A percentile compares a stretch with the other conserved stretches of the same genome.
Evolutionary conservation across 2,329 filamentous ascomycete genomes (phyloP).

Genomic region (Alternaria sp.): DNA sequence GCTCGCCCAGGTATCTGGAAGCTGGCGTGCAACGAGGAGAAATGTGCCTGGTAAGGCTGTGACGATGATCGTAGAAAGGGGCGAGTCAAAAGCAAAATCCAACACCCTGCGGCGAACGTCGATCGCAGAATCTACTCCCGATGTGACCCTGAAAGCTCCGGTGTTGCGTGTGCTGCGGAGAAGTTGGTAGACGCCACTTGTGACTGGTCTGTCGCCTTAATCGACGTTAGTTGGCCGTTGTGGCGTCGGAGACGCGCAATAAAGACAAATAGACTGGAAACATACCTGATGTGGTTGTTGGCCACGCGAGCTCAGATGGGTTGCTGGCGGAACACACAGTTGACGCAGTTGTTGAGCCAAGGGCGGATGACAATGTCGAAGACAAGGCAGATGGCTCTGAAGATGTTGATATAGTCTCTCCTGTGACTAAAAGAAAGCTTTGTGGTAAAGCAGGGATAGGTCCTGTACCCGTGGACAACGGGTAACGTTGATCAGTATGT

Average conservation of each 20-base stretch:
- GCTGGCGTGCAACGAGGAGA: slow-evolving; percentile 22
- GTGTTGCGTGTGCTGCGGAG: slow-evolving; percentile 24
- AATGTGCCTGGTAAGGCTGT: slow-evolving; percentile 31
- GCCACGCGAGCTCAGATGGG: slow-evolving; percentile 14
- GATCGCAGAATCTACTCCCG: slow-evolving; percentile 21
- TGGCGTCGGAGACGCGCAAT: not conserved
- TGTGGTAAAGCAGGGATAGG: slow-evolving; percentile 33
- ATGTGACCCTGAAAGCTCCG: slow-evolving; percentile 8
- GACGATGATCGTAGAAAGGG: slow-evolving; percentile 31
- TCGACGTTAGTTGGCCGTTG: slow-evolving; percentile 15
- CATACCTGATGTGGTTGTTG: slow-evolving; percentile 13
- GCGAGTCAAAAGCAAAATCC: slow-evolving; percentile 28
- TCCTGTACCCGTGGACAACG: slow-evolving; percentile 30
- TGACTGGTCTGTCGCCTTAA: slow-evolving; percentile 23
- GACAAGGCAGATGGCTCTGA: slow-evolving; percentile 6
- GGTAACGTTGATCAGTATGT: slow-evolving; percentile 34
- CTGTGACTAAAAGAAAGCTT: slow-evolving; percentile 29
- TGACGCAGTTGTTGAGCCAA: slow-evolving; percentile 7
- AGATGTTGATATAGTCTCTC: slow-evolving; percentile 17
- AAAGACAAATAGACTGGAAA: not conserved
- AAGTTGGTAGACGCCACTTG: slow-evolving; percentile 20
- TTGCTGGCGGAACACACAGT: slow-evolving; percentile 2
- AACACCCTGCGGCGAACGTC: slow-evolving; percentile 24
- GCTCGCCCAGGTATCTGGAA: slow-evolving; percentile 32
- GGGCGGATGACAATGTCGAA: slow-evolving; percentile 1